These are phyloP conservation scores for Helicostylum pulchrum DNA, from an alignment of 192 early-diverging fungal genomes.

Conservation along the genomic window DNA sequence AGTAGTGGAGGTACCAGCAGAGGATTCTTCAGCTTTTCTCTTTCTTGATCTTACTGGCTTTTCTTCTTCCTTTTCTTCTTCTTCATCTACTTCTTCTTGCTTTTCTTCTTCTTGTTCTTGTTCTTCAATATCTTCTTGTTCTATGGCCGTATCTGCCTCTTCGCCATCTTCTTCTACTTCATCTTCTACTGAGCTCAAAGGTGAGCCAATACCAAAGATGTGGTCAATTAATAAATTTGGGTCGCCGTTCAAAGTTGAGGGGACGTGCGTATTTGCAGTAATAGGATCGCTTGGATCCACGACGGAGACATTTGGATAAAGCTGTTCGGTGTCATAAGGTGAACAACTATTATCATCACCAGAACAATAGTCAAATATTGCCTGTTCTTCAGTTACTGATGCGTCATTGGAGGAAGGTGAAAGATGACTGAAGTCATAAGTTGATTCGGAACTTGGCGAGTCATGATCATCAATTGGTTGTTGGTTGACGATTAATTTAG, in stretches of 20 bases:
- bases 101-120: neutral
- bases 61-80: neutral
- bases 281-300: neutral
- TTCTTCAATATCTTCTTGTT: neutral
- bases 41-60: neutral
- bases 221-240: neutral
- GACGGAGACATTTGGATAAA: no score
- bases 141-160: neutral
- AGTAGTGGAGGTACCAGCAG: no score
- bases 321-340: no score
- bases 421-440: no score
- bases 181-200: neutral
- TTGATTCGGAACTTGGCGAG: no score
- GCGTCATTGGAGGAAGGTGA: no score
- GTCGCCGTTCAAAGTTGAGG: neutral
- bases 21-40: neutral
- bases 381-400: no score
- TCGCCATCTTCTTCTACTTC: neutral
- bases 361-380: no score
- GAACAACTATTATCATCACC: no score
- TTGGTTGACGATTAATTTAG: no score
- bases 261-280: neutral
- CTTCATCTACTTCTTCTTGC: neutral
- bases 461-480: no score
- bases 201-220: no score